Evolutionary conservation across 306 rosid species (phyloP).

Genomic region (Nissolia schottii): DNA sequence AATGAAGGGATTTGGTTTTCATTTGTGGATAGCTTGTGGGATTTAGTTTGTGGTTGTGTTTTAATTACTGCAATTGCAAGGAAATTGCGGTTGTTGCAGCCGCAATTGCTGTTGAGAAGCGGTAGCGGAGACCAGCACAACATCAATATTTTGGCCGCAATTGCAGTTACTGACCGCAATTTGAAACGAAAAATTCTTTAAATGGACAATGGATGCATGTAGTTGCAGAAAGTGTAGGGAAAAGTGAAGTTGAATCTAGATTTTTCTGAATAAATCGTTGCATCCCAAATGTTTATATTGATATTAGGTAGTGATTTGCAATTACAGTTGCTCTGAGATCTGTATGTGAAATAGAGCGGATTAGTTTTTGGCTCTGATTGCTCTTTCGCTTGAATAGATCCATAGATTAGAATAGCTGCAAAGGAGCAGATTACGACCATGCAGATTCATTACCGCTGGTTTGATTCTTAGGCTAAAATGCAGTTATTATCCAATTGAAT

Average conservation of each 20-base stretch:
- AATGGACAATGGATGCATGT: too few species aligned
- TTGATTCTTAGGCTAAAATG: slow-evolving; percentile 42
- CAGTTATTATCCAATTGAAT: slow-evolving; percentile 29
- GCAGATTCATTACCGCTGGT: slow-evolving; percentile 53
- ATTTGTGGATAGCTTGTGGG: not conserved
- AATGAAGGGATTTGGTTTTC: slow-evolving; percentile 1
- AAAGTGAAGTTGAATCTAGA: too few species aligned
- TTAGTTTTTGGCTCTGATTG: slow-evolving; percentile 6
- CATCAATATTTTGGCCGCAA: too few species aligned
- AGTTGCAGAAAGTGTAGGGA: too few species aligned
- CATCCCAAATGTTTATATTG: too few species aligned
- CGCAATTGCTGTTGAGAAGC: too few species aligned
- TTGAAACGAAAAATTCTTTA: too few species aligned
- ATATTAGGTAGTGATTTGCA: slow-evolving; percentile 10
- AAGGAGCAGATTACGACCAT: slow-evolving; percentile 43
- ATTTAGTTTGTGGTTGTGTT: not conserved
- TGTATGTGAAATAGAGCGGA: slow-evolving; percentile 16
- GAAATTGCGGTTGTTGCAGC: too few species aligned
- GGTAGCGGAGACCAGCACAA: too few species aligned
- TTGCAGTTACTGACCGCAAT: too few species aligned
- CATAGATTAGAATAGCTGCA: slow-evolving; percentile 36
- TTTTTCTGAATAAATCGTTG: too few species aligned
- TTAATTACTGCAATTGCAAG: too few species aligned
- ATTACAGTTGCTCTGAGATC: slow-evolving; percentile 15
- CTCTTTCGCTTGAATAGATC: slow-evolving; percentile 43